phyloP scores from a whole-genome alignment of 768 basidiomycete genomes.

The Hygrophoropsis aurantiaca region DNA sequence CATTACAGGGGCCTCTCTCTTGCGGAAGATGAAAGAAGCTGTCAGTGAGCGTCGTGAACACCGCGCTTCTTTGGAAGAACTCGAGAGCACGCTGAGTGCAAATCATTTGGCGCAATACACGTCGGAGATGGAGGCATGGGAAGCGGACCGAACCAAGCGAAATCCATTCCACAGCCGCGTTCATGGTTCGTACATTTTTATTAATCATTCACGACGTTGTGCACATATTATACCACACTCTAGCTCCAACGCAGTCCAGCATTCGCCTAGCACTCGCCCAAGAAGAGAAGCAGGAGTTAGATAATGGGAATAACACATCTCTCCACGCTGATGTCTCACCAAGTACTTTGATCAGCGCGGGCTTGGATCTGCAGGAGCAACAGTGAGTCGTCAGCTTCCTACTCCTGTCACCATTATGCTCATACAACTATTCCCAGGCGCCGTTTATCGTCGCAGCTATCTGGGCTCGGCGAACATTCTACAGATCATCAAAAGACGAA shows the following conservation, averaged over 20 bases:
- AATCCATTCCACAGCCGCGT: background rate
- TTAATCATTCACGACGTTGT: too few relatives aligned
- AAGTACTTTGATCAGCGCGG: background rate
- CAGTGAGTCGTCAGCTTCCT: too few relatives aligned
- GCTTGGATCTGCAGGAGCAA: background rate
- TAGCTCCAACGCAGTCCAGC: background rate
- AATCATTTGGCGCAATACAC: background rate
- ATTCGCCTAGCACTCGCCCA: slow-evolving; percentile 7
- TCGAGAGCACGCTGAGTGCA: background rate
- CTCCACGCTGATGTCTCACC: background rate
- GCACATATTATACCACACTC: too few relatives aligned
- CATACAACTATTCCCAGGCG: background rate
- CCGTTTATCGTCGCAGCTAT: background rate
- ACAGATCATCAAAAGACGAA: background rate
- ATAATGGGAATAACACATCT: background rate
- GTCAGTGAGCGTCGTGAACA: background rate
- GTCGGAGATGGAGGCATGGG: background rate
- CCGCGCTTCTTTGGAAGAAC: background rate
- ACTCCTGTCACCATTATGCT: background rate
- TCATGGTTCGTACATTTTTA: background rate
- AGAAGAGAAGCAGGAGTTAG: slow-evolving; percentile 1
- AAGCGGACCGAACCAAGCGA: background rate
- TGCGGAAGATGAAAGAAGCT: background rate
- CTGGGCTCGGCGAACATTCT: background rate
- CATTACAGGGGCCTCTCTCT: background rate